Base-by-base conservation (phyloP, 192 early-diverging fungal genomes). In the Glomus cerebriforme region DNA sequence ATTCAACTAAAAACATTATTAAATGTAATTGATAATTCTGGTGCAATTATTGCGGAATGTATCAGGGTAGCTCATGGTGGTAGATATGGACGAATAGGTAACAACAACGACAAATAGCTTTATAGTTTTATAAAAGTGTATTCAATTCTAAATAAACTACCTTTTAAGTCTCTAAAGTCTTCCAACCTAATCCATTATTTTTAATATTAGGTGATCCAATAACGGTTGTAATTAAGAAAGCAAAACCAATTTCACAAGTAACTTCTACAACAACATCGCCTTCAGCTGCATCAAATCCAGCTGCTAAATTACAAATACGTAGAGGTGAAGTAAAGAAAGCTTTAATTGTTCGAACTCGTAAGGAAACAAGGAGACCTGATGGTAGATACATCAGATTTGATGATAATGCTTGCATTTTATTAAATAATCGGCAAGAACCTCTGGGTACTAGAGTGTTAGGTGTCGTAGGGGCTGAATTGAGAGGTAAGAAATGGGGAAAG, bases 1-100 rank as follows among this genome's bases (percentile, higher is more conserved):
- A 92, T 95, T 81, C 90, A 91, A 82, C 85, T 95, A 63, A 93
- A 95, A 79, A 90, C 90, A n/a, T 86, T 90, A 75, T 84, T 95
- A 72, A 93, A 95, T 83, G 96, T 97, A 68, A 98, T 99, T 84
- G 97, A 99, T 90, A 99, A 99, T 89, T 95, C 95, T 37, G 96
- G 97, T 9, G 97, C 96, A 24, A 83, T 95, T 29, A 82, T 96
- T 66, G 96, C 93, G 29, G 97, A 99, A 86, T 97, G 96, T 88
- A 97, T 99, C 85, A 93, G 95, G 80, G 95, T 96, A 5, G 86
- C 95, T 80, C 91, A 89, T 77, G 92, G 92, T 82, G 94, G 94
- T 59, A 87, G 89, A 82, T 90, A 88, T 77, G 94, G 92, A 34
- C 82, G 86, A 81, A 85, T 87, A 81, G 89, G 89, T 87, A 85